These are phyloP conservation scores for Populus hybrid DNA, from an alignment of 441 rosid species.

Conservation along the genomic window DNA sequence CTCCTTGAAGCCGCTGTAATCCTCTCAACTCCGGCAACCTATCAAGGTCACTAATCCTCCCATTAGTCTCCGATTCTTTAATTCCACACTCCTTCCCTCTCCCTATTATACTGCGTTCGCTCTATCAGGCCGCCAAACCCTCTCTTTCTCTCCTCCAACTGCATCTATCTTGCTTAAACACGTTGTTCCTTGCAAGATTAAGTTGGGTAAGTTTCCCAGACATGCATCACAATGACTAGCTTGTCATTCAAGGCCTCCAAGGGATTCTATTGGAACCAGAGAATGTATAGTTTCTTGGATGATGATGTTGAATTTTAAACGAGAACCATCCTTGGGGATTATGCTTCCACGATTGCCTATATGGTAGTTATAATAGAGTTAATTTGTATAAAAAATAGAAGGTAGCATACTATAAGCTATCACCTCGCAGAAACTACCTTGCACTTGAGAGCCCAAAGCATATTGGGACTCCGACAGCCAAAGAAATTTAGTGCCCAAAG, in stretches of 20 bases:
- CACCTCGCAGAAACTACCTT: too few species aligned
- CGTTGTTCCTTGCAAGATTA: conserved; percentile 1
- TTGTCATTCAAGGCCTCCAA: conserved; percentile 36
- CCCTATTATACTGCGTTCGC: conserved; percentile 33
- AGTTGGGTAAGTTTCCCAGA: conserved; percentile 21
- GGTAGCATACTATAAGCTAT: conserved; percentile 7
- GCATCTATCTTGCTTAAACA: conserved; percentile 20
- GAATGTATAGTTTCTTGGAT: conserved; percentile 4
- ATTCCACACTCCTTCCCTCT: conserved; percentile 24
- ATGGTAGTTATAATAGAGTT: too few species aligned
- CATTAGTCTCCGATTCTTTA: conserved; percentile 22
- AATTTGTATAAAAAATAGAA: too few species aligned
- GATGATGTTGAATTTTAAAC: background rate
- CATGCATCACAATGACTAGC: conserved; percentile 31
- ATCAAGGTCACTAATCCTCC: conserved; percentile 42
- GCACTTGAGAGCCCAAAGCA: too few species aligned
- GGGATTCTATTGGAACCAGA: conserved; percentile 18
- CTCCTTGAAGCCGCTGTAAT: conserved; percentile 22
- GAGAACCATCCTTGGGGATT: too few species aligned
- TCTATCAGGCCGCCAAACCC: conserved; percentile 23
- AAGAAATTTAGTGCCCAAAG: too few species aligned
- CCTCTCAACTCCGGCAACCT: conserved; percentile 40
- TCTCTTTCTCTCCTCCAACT: conserved; percentile 30
- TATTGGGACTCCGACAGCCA: too few species aligned
- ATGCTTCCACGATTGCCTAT: too few species aligned